phyloP scores from a whole-genome alignment of 1,284 basidiomycete genomes.

The Irpex rosettiformis region DNA sequence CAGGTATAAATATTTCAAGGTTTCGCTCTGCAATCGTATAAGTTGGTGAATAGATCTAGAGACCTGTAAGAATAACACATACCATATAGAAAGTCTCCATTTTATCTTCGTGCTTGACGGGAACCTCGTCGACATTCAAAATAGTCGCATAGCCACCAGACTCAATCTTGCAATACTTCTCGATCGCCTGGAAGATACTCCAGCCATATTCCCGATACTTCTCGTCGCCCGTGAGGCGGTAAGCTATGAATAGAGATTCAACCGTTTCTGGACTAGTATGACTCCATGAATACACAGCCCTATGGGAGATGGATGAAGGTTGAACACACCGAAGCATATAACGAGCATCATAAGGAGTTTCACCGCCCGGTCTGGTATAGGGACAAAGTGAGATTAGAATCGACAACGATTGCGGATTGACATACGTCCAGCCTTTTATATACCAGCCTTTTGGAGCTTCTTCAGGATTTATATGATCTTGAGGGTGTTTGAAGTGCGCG shows the following conservation, averaged over 20 bases:
- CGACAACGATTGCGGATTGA: not conserved
- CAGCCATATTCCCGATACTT: slow-evolving; percentile 85
- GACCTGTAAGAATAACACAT: slow-evolving; percentile 23
- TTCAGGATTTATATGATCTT: slow-evolving; percentile 44
- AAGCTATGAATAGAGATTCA: slow-evolving; percentile 90
- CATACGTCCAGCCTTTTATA: slow-evolving; percentile 73
- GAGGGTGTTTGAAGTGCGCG: slow-evolving; percentile 66
- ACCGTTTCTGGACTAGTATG: slow-evolving; percentile 82
- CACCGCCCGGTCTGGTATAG: slow-evolving; percentile 39
- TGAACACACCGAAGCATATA: slow-evolving; percentile 77
- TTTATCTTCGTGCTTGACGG: slow-evolving; percentile 73
- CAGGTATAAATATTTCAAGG: slow-evolving; percentile 92
- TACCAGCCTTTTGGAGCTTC: slow-evolving; percentile 73
- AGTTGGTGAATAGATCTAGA: not conserved
- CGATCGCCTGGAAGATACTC: slow-evolving; percentile 89
- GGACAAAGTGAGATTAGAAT: slow-evolving; percentile 1
- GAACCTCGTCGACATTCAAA: slow-evolving; percentile 77
- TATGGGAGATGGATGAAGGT: slow-evolving; percentile 3
- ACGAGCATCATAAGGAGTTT: slow-evolving; percentile 74
- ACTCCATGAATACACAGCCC: slow-evolving; percentile 3
- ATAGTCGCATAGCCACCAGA: slow-evolving; percentile 85
- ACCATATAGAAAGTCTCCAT: slow-evolving; percentile 97
- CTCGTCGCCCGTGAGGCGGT: slow-evolving; percentile 79
- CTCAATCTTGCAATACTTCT: slow-evolving; percentile 73
- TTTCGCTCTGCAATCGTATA: slow-evolving; percentile 64